Evolutionary conservation across 2,329 filamentous ascomycete species (phyloP).

Genomic region (Epicoccum sorghinum): DNA sequence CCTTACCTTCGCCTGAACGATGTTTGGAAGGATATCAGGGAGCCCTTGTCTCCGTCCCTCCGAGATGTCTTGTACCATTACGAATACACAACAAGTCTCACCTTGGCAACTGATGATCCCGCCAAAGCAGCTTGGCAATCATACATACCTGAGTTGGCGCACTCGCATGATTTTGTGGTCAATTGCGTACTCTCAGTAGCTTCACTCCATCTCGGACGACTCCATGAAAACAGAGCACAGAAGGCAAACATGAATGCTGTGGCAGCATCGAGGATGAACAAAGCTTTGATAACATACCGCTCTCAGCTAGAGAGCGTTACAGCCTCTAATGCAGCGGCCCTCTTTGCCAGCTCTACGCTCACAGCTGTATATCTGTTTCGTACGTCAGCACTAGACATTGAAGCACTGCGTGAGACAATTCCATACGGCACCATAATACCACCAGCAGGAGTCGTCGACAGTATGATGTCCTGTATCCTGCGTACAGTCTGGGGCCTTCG

Average conservation of each 20-base stretch:
- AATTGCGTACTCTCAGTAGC: conserved; percentile 55
- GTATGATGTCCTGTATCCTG: conserved; percentile 34
- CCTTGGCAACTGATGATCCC: conserved; percentile 36
- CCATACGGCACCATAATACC: conserved; percentile 23
- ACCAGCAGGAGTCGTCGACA: conserved; percentile 30
- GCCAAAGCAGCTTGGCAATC: conserved; percentile 43
- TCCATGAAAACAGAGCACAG: conserved; percentile 36
- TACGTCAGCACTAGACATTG: conserved; percentile 39
- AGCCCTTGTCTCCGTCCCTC: conserved; percentile 29
- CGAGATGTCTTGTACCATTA: conserved; percentile 43
- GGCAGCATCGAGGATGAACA: conserved; percentile 44
- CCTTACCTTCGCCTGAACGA: conserved; percentile 34
- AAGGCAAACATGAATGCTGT: conserved; percentile 35
- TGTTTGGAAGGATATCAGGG: conserved; percentile 36
- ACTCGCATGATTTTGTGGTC: conserved; percentile 52
- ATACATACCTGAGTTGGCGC: conserved; percentile 47
- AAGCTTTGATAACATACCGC: conserved; percentile 38
- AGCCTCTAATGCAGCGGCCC: conserved; percentile 50
- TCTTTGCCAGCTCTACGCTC: conserved; percentile 45
- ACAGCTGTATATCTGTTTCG: conserved; percentile 45
- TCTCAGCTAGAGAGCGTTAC: conserved; percentile 43
- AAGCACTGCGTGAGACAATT: conserved; percentile 35
- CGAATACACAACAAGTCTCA: conserved; percentile 40
- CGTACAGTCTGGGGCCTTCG: conserved; percentile 39
- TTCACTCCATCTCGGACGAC: conserved; percentile 53